Evolutionary conservation across 2,329 filamentous ascomycete species (phyloP).

Genomic region (Emmonsia crescens): DNA sequence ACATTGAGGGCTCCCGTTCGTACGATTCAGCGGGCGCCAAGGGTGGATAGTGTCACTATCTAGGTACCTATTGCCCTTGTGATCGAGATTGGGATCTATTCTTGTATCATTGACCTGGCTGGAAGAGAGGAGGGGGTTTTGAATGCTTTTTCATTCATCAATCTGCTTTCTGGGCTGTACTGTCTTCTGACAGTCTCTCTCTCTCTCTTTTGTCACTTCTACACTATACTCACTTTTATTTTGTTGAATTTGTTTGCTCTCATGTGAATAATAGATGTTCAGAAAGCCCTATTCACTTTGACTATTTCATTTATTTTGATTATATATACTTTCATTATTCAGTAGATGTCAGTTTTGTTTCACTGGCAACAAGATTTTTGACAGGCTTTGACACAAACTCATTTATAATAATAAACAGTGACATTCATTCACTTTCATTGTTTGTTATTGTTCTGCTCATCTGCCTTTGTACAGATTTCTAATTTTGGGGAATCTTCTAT

Average conservation of each 20-base stretch:
- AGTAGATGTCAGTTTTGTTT: not conserved
- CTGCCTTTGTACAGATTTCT: not conserved
- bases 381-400: not conserved
- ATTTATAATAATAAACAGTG: not conserved
- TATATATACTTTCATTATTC: not conserved
- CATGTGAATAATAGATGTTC: not conserved
- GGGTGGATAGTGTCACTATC: not conserved
- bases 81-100: not conserved
- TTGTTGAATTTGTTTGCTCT: not conserved
- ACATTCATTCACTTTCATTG: slow-evolving; percentile 1
- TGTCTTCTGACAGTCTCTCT: not conserved
- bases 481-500: not conserved
- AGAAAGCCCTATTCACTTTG: not conserved
- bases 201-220: not conserved
- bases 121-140: not conserved
- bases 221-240: not conserved
- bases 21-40: not conserved
- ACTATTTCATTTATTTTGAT: not conserved
- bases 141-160: not conserved
- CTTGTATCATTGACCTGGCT: not conserved
- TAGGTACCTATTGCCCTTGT: not conserved
- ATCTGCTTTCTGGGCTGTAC: not conserved
- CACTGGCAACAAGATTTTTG: not conserved
- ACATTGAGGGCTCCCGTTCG: not conserved
- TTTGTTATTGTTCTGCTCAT: not conserved